These are phyloP conservation scores for Myriangium duriaei DNA, from an alignment of 2,329 filamentous ascomycete genomes.

Conservation along the genomic window DNA sequence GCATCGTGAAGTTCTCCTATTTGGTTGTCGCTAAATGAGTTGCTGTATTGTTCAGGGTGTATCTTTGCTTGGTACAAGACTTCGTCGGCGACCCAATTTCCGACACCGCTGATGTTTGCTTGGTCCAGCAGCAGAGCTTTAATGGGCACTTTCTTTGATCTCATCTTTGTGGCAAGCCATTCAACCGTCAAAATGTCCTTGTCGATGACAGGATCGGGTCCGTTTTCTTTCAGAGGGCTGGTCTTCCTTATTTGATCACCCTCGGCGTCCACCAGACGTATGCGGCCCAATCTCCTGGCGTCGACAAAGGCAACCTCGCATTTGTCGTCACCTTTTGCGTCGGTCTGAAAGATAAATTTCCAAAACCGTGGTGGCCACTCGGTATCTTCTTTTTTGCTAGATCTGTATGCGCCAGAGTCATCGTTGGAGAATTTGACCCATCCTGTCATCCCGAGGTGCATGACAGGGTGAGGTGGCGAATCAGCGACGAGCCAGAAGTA, in stretches of 20 bases:
- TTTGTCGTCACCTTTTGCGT: slow-evolving; percentile 26
- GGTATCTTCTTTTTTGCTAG: slow-evolving; percentile 38
- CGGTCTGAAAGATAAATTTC: slow-evolving; percentile 63
- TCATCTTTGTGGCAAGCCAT: slow-evolving; percentile 61
- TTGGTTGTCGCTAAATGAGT: slow-evolving; percentile 62
- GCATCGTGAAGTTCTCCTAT: slow-evolving; percentile 58
- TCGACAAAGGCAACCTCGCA: slow-evolving; percentile 72
- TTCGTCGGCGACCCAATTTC: slow-evolving; percentile 97
- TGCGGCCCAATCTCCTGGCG: slow-evolving; percentile 61
- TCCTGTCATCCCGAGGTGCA: slow-evolving; percentile 42
- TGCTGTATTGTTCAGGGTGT: slow-evolving; percentile 86
- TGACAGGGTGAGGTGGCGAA: slow-evolving; percentile 64
- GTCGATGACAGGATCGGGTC: slow-evolving; percentile 83
- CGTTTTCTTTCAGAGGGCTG: slow-evolving; percentile 77
- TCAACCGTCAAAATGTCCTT: slow-evolving; percentile 61
- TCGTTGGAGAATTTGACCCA: slow-evolving; percentile 83
- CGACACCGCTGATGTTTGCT: slow-evolving; percentile 76
- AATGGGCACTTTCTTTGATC: slow-evolving; percentile 67
- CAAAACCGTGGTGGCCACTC: slow-evolving; percentile 79
- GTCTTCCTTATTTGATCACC: slow-evolving; percentile 62
- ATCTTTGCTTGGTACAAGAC: slow-evolving; percentile 78
- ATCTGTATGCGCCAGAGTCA: slow-evolving; percentile 68
- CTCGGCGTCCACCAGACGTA: slow-evolving; percentile 70
- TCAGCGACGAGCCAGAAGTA: slow-evolving; percentile 88
- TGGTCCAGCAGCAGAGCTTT: slow-evolving; percentile 86